phyloP scores from a whole-genome alignment of 176 grass and related monocot genomes.

The Eleusine indica region DNA sequence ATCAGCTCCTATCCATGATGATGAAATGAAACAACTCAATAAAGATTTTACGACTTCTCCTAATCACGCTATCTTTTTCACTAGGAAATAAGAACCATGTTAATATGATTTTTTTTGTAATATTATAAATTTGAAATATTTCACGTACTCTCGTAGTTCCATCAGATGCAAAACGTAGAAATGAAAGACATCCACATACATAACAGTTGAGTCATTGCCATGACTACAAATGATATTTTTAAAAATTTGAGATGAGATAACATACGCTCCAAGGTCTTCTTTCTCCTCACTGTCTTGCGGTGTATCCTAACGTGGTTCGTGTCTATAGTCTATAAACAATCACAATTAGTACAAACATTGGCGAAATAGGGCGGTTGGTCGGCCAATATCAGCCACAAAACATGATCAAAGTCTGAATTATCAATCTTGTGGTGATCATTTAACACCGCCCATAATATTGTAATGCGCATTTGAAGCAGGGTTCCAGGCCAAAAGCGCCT shows the following conservation, averaged over 20 bases:
- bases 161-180: not conserved
- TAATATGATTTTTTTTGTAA: not conserved
- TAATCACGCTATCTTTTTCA: not conserved
- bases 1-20: not conserved
- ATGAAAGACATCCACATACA: not conserved
- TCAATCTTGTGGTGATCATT: conserved; percentile 44
- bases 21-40: not conserved
- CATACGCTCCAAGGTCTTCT: conserved; percentile 30
- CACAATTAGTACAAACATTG: conserved; percentile 27
- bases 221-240: conserved; percentile 31
- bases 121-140: not conserved
- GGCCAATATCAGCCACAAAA: conserved; percentile 59
- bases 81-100: not conserved
- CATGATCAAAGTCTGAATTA: conserved; percentile 11
- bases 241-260: conserved; percentile 27
- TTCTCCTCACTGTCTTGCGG: conserved; percentile 10
- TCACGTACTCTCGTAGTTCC: not conserved
- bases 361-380: conserved; percentile 65
- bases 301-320: conserved; percentile 14
- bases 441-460: conserved; percentile 64
- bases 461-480: conserved; percentile 36
- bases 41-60: not conserved
- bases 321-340: conserved; percentile 35
- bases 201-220: not conserved
- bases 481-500: conserved; percentile 15